phyloP scores from a whole-genome alignment of 768 basidiomycete genomes.

The Hygrophoropsis aurantiaca region DNA sequence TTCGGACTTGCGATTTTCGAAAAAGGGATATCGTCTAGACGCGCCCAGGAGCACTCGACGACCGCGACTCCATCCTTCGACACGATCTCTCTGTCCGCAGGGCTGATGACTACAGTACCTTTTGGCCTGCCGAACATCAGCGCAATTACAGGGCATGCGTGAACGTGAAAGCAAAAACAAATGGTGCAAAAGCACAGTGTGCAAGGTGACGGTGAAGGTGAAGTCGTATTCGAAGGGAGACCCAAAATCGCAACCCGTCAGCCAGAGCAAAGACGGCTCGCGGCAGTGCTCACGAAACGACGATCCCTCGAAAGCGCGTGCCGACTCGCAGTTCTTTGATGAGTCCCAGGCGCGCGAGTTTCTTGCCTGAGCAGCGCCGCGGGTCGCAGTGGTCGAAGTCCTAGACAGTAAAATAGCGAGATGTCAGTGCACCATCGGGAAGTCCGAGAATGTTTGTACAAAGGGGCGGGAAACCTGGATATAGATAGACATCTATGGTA shows the following conservation, averaged over 20 bases:
- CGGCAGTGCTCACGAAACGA: slow-evolving; percentile 80
- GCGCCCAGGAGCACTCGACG: slow-evolving; percentile 99
- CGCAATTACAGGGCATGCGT: no score
- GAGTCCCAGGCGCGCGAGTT: slow-evolving; percentile 80
- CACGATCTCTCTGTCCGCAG: slow-evolving; percentile 82
- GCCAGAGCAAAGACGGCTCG: no score
- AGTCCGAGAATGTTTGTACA: not conserved
- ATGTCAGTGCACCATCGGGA: not conserved
- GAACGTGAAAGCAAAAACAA: no score
- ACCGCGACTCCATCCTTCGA: slow-evolving; percentile 80
- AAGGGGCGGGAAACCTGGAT: not conserved
- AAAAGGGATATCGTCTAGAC: slow-evolving; percentile 93
- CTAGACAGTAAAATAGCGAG: slow-evolving; percentile 48
- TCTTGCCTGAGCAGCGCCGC: slow-evolving; percentile 83
- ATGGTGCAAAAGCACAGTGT: no score
- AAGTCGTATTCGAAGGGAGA: no score
- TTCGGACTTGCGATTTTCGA: slow-evolving; percentile 90
- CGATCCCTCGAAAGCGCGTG: slow-evolving; percentile 84
- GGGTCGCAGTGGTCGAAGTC: slow-evolving; percentile 99
- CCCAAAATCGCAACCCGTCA: no score
- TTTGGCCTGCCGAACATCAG: slow-evolving; percentile 85
- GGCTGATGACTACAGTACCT: slow-evolving; percentile 74
- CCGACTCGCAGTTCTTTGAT: slow-evolving; percentile 85
- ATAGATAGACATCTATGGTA: not conserved
- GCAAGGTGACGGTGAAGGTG: no score